phyloP scores from a whole-genome alignment of 2,329 filamentous ascomycete species.

The Alternaria sp. region DNA sequence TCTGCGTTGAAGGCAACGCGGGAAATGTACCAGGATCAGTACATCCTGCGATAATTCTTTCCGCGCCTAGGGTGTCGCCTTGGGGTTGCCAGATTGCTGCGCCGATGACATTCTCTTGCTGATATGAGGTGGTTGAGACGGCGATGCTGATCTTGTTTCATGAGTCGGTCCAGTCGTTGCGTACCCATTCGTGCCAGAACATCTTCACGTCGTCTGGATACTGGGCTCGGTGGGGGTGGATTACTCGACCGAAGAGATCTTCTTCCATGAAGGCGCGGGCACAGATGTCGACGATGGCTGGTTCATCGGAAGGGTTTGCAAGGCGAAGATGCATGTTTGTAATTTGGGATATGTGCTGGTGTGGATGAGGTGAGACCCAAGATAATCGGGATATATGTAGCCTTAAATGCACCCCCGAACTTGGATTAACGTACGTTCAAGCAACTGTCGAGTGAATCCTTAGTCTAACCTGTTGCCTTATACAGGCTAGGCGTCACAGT shows the following conservation, averaged over 20 bases:
- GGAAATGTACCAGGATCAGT: conserved; percentile 6
- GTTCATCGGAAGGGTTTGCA: conserved; percentile 21
- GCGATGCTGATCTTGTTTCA: conserved; percentile 19
- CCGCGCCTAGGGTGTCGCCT: conserved; percentile 20
- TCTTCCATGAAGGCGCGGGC: conserved; percentile 38
- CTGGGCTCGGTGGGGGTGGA: conserved; percentile 32
- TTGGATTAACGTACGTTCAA: not conserved
- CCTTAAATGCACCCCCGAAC: not conserved
- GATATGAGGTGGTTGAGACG: not conserved
- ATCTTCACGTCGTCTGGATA: conserved; percentile 32
- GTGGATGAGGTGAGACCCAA: not conserved
- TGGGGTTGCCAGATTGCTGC: conserved; percentile 30
- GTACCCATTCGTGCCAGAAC: conserved; percentile 27
- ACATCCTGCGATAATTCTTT: conserved; percentile 10
- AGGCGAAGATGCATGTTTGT: conserved; percentile 19
- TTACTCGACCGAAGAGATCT: conserved; percentile 32
- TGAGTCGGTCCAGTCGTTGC: conserved; percentile 20
- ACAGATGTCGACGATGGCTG: conserved; percentile 25
- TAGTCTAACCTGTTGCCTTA: fast-evolving
- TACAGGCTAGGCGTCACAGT: not conserved
- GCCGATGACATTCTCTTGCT: conserved; percentile 25
- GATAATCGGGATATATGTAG: not conserved
- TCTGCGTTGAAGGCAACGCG: conserved; percentile 1
- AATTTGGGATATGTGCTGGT: not conserved
- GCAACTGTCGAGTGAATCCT: not conserved